These are phyloP conservation scores for Sequoiadendron giganteum DNA, from an alignment of 75 land plant species.

Conservation along the genomic window DNA sequence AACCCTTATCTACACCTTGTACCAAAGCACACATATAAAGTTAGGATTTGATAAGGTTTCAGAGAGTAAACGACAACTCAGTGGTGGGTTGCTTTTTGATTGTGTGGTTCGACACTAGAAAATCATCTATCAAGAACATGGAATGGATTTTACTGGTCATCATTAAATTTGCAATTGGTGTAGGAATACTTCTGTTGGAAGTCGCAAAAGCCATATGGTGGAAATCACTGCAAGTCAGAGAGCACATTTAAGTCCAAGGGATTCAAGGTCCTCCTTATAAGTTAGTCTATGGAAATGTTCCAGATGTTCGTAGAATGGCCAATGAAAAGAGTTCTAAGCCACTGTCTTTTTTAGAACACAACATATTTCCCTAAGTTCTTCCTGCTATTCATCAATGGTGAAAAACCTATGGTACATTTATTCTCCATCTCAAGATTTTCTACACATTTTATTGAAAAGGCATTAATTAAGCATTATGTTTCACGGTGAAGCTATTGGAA, in stretches of 20 bases:
- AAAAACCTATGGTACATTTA: slow-evolving; percentile 20
- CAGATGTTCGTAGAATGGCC: slow-evolving; percentile 21
- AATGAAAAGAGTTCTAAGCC: slow-evolving; percentile 7
- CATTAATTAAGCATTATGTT: no score
- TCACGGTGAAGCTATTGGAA: no score
- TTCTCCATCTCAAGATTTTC: no score
- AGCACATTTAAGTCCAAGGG: neutral
- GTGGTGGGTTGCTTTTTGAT: no score
- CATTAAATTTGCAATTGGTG: neutral
- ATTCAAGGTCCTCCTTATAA: no score
- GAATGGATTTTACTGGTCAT: neutral
- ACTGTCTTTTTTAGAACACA: neutral
- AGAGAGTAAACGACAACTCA: no score
- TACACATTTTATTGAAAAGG: no score
- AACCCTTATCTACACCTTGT: no score
- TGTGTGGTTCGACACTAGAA: no score
- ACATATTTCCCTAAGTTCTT: slow-evolving; percentile 28
- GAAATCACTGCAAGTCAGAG: neutral
- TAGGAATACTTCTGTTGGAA: neutral
- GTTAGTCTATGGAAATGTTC: slow-evolving; percentile 26
- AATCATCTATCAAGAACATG: neutral
- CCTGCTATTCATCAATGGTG: slow-evolving; percentile 11
- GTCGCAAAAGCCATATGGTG: neutral
- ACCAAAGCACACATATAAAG: no score
- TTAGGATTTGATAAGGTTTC: no score